Evolutionary conservation across 371 early-diverging fungal species (phyloP), one percentile per base, ranked within the genome.

Genomic region (Fennellomyces sp.): DNA sequence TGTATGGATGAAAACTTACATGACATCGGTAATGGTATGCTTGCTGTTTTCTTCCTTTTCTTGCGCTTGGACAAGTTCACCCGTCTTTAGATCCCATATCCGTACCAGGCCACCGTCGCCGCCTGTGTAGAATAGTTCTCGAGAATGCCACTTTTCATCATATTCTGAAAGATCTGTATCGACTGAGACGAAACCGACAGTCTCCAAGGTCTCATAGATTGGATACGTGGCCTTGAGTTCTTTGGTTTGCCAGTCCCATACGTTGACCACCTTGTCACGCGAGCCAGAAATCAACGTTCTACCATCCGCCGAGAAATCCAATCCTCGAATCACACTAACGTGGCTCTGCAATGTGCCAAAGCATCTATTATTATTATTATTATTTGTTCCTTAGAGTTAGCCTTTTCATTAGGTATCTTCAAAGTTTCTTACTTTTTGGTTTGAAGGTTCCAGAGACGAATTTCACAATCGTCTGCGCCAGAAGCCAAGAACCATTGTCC

Each of bases 231-330:
- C 88, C 11, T 83, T 68, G 15, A 94, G 72, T 41, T 82, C 76
- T 52, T 85, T 80, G 2, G 80, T 78, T 30, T 81, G 74, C 72
- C 96, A 73, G 55, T 92, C 89, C 97, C 97, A 99, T 0, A 97
- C 82, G 67, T 91, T 94, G 8, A 96, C 88, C 11, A 97, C 93
- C 64, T 92, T 91, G 69, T 99, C 99, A 61, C 99, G 91, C 2
- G 93, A 95, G 28, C 94, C 96, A 28, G 90, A 91, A 17, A 98
- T 79, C 70, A 99, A 79, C 33, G 80, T 78, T 47, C 80, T 65
- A 17, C 93, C 95, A 45, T 91, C 87, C 15, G 72, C 65, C 0
- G 91, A 84, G 56, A 97, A 91, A 38, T 88, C 91, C 19, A 98
- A 82, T 19, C 94, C 93, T 60, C 94, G 91, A 55, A 98, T 91